Conservation (phyloP, 2,329 filamentous ascomycete species). For the Lecanicillium sp. region DNA sequence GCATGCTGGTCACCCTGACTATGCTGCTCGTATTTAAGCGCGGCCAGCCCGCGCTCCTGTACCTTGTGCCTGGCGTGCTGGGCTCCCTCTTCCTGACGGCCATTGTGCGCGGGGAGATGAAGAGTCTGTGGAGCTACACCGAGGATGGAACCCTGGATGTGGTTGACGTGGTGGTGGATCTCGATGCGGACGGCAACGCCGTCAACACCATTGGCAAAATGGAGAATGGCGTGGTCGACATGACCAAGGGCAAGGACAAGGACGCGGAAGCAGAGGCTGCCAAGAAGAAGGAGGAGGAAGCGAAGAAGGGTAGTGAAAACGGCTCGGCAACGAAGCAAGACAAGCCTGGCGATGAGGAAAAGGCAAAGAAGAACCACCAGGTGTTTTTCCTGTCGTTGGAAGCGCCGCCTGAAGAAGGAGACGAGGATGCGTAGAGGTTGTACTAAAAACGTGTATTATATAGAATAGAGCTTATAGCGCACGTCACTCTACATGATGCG, state of each 20-base stretch:
- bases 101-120: slow-evolving; percentile 60
- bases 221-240: slow-evolving; percentile 29
- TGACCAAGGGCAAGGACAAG: slow-evolving; percentile 20
- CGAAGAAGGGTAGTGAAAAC: slow-evolving; percentile 13
- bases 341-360: slow-evolving; percentile 6
- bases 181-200: slow-evolving; percentile 40
- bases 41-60: slow-evolving; percentile 84
- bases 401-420: slow-evolving; percentile 11
- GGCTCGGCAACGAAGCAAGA: slow-evolving; percentile 7
- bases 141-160: slow-evolving; percentile 58
- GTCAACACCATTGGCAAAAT: slow-evolving; percentile 31
- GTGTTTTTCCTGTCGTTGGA: slow-evolving; percentile 28
- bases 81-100: slow-evolving; percentile 69
- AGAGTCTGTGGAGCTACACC: slow-evolving; percentile 72
- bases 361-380: slow-evolving; percentile 16
- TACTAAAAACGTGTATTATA: no score
- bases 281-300: slow-evolving; percentile 12
- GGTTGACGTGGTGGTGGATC: slow-evolving; percentile 46
- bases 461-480: no score
- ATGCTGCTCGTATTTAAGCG: slow-evolving; percentile 73
- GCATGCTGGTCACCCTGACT: slow-evolving; percentile 67
- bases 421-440: no score
- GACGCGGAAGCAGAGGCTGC: slow-evolving; percentile 16
- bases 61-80: slow-evolving; percentile 83
- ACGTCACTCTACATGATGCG: no score